Base-by-base conservation (phyloP, 352 stramenopile genomes). In the Elongisporangium prolatum region DNA sequence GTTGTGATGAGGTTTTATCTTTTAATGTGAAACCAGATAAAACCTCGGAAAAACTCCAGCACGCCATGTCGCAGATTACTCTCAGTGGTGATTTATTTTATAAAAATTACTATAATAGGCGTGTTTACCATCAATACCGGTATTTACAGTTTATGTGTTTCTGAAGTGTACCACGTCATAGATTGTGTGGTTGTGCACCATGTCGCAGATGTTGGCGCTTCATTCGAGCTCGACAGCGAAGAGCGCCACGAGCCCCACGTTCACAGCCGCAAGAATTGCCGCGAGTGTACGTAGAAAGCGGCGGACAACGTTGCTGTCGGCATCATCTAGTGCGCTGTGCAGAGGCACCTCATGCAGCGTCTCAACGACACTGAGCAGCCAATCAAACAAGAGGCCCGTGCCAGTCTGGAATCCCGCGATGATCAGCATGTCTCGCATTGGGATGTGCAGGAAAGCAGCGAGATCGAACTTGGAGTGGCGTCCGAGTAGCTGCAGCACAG, bases 271-370 rank as follows among this genome's bases (percentile, higher is more conserved):
- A 21, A 76, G 55, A 34, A 59, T 50, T 7, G 50, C 50, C 5
- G 72, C 61, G 28, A 76, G 54, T 21, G 74, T 48, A 53, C 62
- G 57, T 3, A 76, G 61, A 47, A 64, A 72, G 3, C 49, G 22
- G 2, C 62, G 61, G 2, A 75, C 50, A 16, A 52, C 56, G 9
- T 20, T n/a, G 55, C 64, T 68, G 56, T 71, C 68, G n/a, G n/a
- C n/a, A n/a, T 68, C 58, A 11, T 50, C 48, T 16, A 76, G 67
- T 22, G 65, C 69, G 44, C 70, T 68, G 58, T 74, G 72, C 18
- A 79, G 61, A 1, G 67, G 71, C 2, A 79, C 68, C 56, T 79
- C 68, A 28, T 79, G 68, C 0, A 76, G 62, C 8, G 58, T 61
- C 20, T 79, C 71, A 1, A 79, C 64, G 28, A 74, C 67, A 28